A percentile compares a stretch with the other conserved stretches of the same genome.
Evolutionary conservation across 169 alveolate species (phyloP).

Genomic region (Neospora caninum): DNA sequence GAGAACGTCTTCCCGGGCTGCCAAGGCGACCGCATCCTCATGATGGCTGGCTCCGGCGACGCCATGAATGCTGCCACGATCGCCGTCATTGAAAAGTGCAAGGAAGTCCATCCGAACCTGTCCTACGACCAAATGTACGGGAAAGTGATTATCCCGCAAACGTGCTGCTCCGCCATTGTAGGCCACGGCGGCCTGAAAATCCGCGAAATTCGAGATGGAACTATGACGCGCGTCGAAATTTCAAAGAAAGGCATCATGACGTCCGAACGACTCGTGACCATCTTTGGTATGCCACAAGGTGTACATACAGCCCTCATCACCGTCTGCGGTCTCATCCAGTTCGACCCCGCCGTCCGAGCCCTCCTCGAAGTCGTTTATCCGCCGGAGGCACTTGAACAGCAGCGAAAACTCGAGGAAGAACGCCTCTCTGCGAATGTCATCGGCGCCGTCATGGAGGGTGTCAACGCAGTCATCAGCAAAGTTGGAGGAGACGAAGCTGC

Average conservation of each 20-base stretch:
- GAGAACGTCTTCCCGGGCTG: neutral
- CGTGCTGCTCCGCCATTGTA: slow-evolving; percentile 45
- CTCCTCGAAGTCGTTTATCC: slow-evolving; percentile 55
- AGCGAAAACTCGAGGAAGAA: slow-evolving; percentile 41
- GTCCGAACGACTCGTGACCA: slow-evolving; percentile 40
- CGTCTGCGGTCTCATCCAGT: slow-evolving; percentile 46
- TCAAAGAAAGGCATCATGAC: slow-evolving; percentile 30
- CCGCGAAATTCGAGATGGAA: slow-evolving; percentile 50
- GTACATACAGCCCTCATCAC: slow-evolving; percentile 62
- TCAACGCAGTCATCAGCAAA: slow-evolving; percentile 49
- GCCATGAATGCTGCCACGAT: slow-evolving; percentile 50
- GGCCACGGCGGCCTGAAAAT: slow-evolving; percentile 55
- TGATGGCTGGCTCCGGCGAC: slow-evolving; percentile 50
- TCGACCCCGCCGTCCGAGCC: slow-evolving; percentile 45
- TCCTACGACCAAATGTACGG: slow-evolving; percentile 67
- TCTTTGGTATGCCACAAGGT: slow-evolving; percentile 64
- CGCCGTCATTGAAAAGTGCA: slow-evolving; percentile 50
- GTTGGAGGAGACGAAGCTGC: slow-evolving; percentile 59
- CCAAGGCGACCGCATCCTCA: slow-evolving; percentile 43
- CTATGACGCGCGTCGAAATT: slow-evolving; percentile 51
- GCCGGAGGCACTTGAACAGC: slow-evolving; percentile 43
- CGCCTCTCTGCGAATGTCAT: slow-evolving; percentile 40
- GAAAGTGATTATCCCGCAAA: slow-evolving; percentile 41
- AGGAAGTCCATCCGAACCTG: slow-evolving; percentile 62
- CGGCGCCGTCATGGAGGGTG: slow-evolving; percentile 62